Percentiles rank a stretch among this genome's conserved stretches.
phyloP scores from a whole-genome alignment of 805 yeast species.

The Teunomyces aglyptinius region DNA sequence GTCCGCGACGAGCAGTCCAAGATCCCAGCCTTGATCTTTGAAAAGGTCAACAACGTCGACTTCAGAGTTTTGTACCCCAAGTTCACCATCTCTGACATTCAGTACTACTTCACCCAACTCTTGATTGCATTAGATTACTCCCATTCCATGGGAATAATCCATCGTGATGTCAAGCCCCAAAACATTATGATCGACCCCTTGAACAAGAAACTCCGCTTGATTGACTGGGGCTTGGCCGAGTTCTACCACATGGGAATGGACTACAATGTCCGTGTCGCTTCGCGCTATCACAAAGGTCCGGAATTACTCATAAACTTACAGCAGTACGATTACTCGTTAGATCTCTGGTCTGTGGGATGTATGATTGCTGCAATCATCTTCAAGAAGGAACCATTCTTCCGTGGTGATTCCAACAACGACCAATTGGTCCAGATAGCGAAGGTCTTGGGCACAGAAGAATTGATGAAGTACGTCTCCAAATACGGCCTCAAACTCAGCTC shows the following conservation, averaged over 20 bases:
- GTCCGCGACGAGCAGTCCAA: slow-evolving; percentile 77
- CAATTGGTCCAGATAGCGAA: slow-evolving; percentile 87
- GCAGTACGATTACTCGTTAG: slow-evolving; percentile 87
- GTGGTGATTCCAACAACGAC: slow-evolving; percentile 87
- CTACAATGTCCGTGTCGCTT: slow-evolving; percentile 91
- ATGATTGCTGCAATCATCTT: slow-evolving; percentile 89
- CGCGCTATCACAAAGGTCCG: slow-evolving; percentile 91
- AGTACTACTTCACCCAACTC: slow-evolving; percentile 78
- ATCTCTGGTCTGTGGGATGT: slow-evolving; percentile 93
- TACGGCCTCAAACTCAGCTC: slow-evolving; percentile 68
- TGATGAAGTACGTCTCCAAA: slow-evolving; percentile 64
- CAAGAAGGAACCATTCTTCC: slow-evolving; percentile 88
- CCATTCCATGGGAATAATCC: slow-evolving; percentile 95
- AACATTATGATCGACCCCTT: slow-evolving; percentile 92
- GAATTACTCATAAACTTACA: slow-evolving; percentile 83
- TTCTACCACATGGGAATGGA: slow-evolving; percentile 87
- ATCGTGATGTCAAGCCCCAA: slow-evolving; percentile 93
- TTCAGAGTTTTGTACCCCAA: slow-evolving; percentile 79
- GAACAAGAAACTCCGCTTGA: slow-evolving; percentile 66
- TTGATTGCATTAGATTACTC: slow-evolving; percentile 83
- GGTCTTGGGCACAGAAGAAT: slow-evolving; percentile 81
- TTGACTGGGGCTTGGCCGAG: slow-evolving; percentile 96
- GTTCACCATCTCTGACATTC: slow-evolving; percentile 70
- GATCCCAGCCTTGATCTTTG: slow-evolving; percentile 87
- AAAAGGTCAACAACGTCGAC: slow-evolving; percentile 78